Evolutionary conservation across 108 stramenopile genomes (phyloP), one percentile per base, ranked within the genome.

Genomic region (Pseudonitzschia pungens): DNA sequence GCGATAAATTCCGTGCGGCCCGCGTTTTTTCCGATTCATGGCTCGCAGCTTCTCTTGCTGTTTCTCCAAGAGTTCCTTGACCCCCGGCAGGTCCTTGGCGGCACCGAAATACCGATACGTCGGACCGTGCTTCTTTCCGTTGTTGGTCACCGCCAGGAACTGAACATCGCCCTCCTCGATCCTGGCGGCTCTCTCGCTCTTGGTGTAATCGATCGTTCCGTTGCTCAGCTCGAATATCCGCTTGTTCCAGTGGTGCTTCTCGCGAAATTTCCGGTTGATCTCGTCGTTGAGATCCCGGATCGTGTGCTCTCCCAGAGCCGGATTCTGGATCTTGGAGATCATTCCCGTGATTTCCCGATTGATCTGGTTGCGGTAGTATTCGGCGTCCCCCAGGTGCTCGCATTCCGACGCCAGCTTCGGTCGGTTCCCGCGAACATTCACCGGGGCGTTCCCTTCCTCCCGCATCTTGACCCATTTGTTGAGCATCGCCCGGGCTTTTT

Each of bases 381-480:
- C 91, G 65, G 87, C 87, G 70, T 94, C 93, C 52, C 83, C 69
- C 44, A 88, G 84, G 31, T 90, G 89, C 63, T 93, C 79, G 79
- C 95, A 96, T 44, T 95, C 87, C 32, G 92, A 90, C 4, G 97
- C 90, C 60, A 97, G 79, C 73, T 89, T 81, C n/a, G 97, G 96
- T 27, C 96, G 92, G 50, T 74, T 68, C 57, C 65, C 67, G 27
- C 66, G 73, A 48, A 63, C 72, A 20, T 75, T 71, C 55, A 51
- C 36, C 65, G 70, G 67, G 59, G 58, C 77, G 66, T 85, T 88
- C 72, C 77, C 88, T 54, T 64, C 79, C 65, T 94, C 90, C 54
- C 95, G 89, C 93, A 98, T 94, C 26, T 84, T 81, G 53, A 92
- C 88, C 97, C 97, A 98, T 76, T 98, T 98, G 86, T 97, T 98